phyloP scores from a whole-genome alignment of 208 protist species.

The Leishmania amazonensis region DNA sequence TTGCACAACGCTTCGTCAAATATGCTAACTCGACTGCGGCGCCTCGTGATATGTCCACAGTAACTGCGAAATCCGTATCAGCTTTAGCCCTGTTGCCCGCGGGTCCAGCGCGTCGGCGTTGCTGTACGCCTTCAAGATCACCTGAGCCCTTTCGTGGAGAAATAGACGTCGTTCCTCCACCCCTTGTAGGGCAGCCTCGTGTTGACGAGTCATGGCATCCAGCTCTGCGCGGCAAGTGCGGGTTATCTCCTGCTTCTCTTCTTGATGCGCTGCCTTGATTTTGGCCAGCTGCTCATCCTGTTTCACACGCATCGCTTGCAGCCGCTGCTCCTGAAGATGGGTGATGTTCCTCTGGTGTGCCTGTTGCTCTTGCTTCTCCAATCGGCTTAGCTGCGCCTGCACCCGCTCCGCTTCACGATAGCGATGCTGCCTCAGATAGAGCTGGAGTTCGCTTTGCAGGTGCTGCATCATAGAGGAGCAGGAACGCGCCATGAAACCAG shows the following conservation, averaged over 20 bases:
- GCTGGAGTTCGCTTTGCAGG: constrained; percentile 34
- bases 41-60: constrained; percentile 7
- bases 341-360: constrained; percentile 27
- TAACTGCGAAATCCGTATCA: constrained; percentile 22
- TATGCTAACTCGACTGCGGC: background rate
- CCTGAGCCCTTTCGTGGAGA: constrained; percentile 17
- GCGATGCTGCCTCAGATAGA: constrained; percentile 36
- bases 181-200: constrained; percentile 23
- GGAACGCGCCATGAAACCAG: background rate
- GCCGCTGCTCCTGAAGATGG: constrained; percentile 25
- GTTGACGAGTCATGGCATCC: constrained; percentile 32
- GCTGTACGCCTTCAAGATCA: constrained; percentile 10
- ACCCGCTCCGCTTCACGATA: constrained; percentile 47
- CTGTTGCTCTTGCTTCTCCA: constrained; percentile 33
- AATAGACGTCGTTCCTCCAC: constrained; percentile 19
- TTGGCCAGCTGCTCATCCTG: constrained; percentile 11
- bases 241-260: constrained; percentile 24
- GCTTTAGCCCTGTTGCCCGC: constrained; percentile 14
- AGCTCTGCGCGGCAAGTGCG: constrained; percentile 25
- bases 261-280: constrained; percentile 13
- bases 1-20: background rate
- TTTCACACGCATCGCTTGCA: constrained; percentile 15
- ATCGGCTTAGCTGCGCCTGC: constrained; percentile 27
- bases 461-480: constrained; percentile 23
- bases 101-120: constrained; percentile 25